Evolutionary conservation across 306 rosid genomes (phyloP).

Genomic region (Abrus precatorius): DNA sequence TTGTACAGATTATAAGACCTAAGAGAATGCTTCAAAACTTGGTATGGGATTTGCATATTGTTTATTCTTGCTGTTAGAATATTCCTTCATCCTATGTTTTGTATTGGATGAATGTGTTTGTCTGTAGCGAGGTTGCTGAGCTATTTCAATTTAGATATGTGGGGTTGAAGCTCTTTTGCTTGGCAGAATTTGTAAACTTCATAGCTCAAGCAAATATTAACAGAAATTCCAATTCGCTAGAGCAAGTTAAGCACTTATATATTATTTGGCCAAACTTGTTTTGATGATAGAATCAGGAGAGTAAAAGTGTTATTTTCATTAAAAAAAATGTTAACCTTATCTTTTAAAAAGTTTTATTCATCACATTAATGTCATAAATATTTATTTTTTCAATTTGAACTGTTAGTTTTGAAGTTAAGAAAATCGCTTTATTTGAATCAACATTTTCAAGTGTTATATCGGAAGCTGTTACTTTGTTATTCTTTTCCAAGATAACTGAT

Average conservation of each 20-base stretch:
- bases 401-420: no score
- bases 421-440: no score
- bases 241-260: background rate
- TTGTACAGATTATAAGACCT: slow-evolving; percentile 30
- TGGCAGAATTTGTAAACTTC: background rate
- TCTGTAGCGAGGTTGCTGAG: background rate
- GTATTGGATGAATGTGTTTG: slow-evolving; percentile 10
- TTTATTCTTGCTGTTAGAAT: slow-evolving; percentile 23
- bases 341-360: no score
- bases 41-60: slow-evolving; percentile 12
- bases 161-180: slow-evolving; percentile 10
- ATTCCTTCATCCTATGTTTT: slow-evolving; percentile 44
- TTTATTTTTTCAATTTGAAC: no score
- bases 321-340: background rate
- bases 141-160: slow-evolving; percentile 21
- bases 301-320: background rate
- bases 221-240: background rate
- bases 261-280: background rate
- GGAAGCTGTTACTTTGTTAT: slow-evolving; percentile 1
- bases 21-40: background rate
- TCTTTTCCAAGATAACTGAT: background rate
- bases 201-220: background rate
- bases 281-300: background rate
- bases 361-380: no score
- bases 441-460: background rate